Base-by-base conservation (phyloP, 2,329 filamentous ascomycete genomes). In the Sporothrix schenckii region DNA sequence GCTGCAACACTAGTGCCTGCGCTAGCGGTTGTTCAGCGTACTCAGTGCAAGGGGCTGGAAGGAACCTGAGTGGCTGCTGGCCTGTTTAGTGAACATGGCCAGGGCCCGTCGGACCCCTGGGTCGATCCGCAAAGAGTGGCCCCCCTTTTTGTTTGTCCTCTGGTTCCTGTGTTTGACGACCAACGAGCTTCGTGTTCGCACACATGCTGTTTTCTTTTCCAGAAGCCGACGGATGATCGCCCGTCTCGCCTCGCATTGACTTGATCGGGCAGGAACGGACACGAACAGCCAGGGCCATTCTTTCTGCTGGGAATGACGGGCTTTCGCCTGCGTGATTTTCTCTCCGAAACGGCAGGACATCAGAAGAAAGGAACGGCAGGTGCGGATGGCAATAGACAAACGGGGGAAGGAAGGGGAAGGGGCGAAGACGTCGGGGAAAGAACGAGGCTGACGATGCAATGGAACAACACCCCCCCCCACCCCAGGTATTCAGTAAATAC, bases 1-100 rank as follows among this genome's bases (percentile, higher is more conserved):
- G 39, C 53, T 68, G 66, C 53, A 34, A 68, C 66, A 68, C 66
- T 68, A 68, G 66, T 53, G 53, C 53, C 52, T 6, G 66, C 66
- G 44, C 66, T 68, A 68, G 41, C 53, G 27, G 53, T 65, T 44
- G 44, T 13, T 34, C n/a, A 41, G 34, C 19, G 39, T 66, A 24
- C 44, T 67, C 65, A 41, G 49, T 49, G 63, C 47, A 39, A 66
- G 63, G 66, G 52, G 50, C 4, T 19, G 5, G 11, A 4, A 4
- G 34, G 39, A 16, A 2, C n/a, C 39, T 63, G 39, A 63, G 39
- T 63, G 58, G 54, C 54, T 39, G 16, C 30, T n/a, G 54, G 27
- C 13, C 44, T 47, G 44, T 30, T 30, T 30, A 30, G 27, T n/a
- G 39, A 30, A 41, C n/a, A 24, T 24, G 53, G 54, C 10, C 30